A percentile compares a stretch with the other conserved stretches of the same genome.
Conservation (phyloP, 2,329 filamentous ascomycete genomes). For the Aspergillaceae sp. region DNA sequence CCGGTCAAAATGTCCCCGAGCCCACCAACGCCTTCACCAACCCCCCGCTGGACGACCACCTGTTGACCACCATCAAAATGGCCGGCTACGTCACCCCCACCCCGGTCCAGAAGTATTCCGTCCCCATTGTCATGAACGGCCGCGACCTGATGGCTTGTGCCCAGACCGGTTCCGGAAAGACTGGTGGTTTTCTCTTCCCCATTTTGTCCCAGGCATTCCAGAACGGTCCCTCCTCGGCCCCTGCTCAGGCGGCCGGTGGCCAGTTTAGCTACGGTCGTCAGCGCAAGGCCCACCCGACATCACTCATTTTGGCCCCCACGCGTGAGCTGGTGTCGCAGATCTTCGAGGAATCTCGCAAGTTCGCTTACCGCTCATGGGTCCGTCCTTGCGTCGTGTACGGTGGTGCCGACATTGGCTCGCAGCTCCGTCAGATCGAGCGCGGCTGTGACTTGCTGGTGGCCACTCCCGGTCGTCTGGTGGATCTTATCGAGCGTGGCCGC, state of each 20-base stretch:
- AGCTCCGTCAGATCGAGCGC: constrained; percentile 95
- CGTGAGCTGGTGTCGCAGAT: constrained; percentile 99
- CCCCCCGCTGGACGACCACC: constrained; percentile 88
- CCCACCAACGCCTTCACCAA: constrained; percentile 85
- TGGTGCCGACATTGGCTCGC: constrained; percentile 96
- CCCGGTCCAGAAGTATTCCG: constrained; percentile 98
- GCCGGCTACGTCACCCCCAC: constrained; percentile 93
- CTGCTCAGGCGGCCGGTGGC: constrained; percentile 51
- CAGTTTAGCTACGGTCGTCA: constrained; percentile 71
- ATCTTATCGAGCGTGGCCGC: constrained; percentile 95
- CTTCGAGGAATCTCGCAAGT: constrained; percentile 95
- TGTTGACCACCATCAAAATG: constrained; percentile 85
- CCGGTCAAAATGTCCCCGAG: constrained; percentile 85
- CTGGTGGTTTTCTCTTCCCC: constrained; percentile 97
- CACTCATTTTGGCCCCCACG: constrained; percentile 88
- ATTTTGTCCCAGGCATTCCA: constrained; percentile 97
- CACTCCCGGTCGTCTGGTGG: constrained; percentile 92
- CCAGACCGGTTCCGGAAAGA: constrained; percentile 99
- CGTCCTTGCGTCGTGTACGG: constrained; percentile 97
- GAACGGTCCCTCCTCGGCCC: constrained; percentile 67
- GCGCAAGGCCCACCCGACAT: constrained; percentile 96
- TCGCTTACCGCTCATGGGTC: constrained; percentile 97
- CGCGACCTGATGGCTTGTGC: constrained; percentile 99
- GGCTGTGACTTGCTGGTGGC: constrained; percentile 96
- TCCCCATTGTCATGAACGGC: constrained; percentile 95